These are phyloP conservation scores for Serendipita vermifera DNA, from an alignment of 768 basidiomycete genomes.

Conservation along the genomic window DNA sequence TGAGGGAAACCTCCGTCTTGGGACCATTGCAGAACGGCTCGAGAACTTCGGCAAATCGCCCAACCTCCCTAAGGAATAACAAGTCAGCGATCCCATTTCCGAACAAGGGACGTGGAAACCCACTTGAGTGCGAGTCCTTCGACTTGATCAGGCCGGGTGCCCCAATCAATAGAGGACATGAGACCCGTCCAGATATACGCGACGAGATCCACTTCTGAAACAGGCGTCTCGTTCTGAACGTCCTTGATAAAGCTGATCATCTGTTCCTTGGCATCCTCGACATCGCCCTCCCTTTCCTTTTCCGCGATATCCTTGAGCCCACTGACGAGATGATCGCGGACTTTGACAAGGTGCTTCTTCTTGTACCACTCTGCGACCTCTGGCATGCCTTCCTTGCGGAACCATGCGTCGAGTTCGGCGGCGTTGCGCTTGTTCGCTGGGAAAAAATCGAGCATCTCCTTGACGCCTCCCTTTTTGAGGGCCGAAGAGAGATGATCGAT, in stretches of 20 bases:
- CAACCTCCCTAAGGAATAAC: conserved; percentile 22
- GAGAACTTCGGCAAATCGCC: conserved; percentile 70
- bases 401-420: conserved; percentile 69
- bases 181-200: conserved; percentile 88
- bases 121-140: conserved; percentile 77
- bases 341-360: conserved; percentile 73
- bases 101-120: conserved; percentile 22
- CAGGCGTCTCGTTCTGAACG: conserved; percentile 63
- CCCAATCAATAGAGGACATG: conserved; percentile 79
- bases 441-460: conserved; percentile 79
- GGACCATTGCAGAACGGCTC: conserved; percentile 82
- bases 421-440: conserved; percentile 67
- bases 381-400: conserved; percentile 66
- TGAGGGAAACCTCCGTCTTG: conserved; percentile 85
- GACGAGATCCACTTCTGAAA: conserved; percentile 75
- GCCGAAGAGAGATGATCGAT: conserved; percentile 78
- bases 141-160: conserved; percentile 80
- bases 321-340: conserved; percentile 62
- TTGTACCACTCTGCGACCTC: conserved; percentile 89
- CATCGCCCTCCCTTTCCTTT: conserved; percentile 52
- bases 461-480: conserved; percentile 76
- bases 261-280: conserved; percentile 42
- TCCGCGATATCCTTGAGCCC: conserved; percentile 59
- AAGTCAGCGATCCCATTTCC: background rate
- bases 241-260: conserved; percentile 61